Base-by-base conservation (phyloP, 345 rosid species). In the Populus pruinosa region DNA sequence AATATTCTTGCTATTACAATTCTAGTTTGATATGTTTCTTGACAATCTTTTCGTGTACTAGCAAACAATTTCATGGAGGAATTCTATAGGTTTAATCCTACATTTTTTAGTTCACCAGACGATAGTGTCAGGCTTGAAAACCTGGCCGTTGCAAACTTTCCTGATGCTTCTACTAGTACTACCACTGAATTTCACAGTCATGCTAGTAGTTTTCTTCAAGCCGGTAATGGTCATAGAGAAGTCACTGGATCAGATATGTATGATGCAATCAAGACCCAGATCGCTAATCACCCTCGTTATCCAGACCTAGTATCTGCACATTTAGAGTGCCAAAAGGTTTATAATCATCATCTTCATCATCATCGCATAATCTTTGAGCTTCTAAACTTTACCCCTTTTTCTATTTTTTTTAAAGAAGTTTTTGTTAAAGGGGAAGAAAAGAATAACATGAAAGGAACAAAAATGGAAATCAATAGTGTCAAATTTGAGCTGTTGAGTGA, bases 261-360 rank as follows among this genome's bases (percentile, higher is more conserved):
- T 77, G 87, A 86, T 81, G 84, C 89, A 78, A 82, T 86, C 79
- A 91, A 89, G 82, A 72, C 86, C 77, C 91, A 87, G 89, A 91
- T 91, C 80, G 83, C 92, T 50, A 70, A 63, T 83, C 94, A 91
- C 82, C 91, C 92, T 62, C 87, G 79, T 69, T 91, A 88, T 80
- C 91, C 91, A 29, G 75, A 88, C 79, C 75, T 91, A 35, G 74
- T 91, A 0, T 86, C 94, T 83, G 91, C 90, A 21, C 83, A 87
- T 77, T 78, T 89, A 39, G 85, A 87, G 47, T 91, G 92, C 78
- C 90, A 85, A 77, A 89, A 91, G 92, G 94, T 89, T 43, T 41
- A 55, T 17, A 13, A 33, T 5, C 33, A 13, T 47, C 69, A 27
- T 49, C 20, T 23, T 5, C 33, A 13, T 47, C 69, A 27, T 49